Conservation (phyloP, 2,329 filamentous ascomycete species). For the Emergomyces africanus region DNA sequence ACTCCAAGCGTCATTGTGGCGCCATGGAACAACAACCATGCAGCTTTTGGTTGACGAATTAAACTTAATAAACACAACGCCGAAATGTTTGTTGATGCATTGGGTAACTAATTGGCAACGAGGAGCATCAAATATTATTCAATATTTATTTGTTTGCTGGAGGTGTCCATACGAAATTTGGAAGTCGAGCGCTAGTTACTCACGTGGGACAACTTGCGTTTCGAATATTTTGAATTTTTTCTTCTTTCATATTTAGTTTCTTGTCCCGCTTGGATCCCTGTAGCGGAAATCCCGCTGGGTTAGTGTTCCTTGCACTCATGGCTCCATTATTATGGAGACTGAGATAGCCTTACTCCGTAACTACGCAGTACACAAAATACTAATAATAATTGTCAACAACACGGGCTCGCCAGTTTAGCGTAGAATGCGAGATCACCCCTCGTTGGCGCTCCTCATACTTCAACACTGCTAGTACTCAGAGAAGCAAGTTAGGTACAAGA, state of each 20-base stretch:
- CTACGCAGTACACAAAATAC: neutral
- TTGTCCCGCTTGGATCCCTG: neutral
- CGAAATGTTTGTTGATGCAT: neutral
- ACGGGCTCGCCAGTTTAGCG: neutral
- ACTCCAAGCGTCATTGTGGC: too few species aligned
- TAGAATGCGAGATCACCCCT: neutral
- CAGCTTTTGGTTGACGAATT: neutral
- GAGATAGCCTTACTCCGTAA: neutral
- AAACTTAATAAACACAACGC: neutral
- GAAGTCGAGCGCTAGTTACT: too few species aligned
- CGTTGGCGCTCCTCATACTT: too few species aligned
- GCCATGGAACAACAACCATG: too few species aligned
- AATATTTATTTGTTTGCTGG: neutral
- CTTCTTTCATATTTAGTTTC: neutral
- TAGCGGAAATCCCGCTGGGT: slow-evolving; percentile 1
- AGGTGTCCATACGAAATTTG: neutral
- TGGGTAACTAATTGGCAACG: too few species aligned
- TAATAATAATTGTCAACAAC: neutral
- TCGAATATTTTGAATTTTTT: too few species aligned
- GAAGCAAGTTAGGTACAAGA: neutral
- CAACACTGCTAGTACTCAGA: neutral
- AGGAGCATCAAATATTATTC: neutral
- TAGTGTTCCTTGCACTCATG: neutral
- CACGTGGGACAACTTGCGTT: too few species aligned
- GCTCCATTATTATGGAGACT: neutral